Evolutionary conservation across 1,284 basidiomycete genomes (phyloP).

Genomic region (Macrocystidia cucumis): DNA sequence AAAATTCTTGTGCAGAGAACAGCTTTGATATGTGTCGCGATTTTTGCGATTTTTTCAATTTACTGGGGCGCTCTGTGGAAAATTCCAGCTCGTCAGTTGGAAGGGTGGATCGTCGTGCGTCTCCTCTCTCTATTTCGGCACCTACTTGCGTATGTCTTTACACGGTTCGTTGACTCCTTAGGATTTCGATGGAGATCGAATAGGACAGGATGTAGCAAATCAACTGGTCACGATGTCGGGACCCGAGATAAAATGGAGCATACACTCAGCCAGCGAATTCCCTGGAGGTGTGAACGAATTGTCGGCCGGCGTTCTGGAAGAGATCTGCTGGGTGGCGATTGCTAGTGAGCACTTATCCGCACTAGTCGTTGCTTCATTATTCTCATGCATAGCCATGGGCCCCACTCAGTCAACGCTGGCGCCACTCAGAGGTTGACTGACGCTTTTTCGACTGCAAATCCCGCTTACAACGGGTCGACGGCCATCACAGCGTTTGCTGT

Average conservation of each 20-base stretch:
- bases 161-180: constrained; percentile 12
- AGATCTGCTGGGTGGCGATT: constrained; percentile 37
- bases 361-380: not conserved
- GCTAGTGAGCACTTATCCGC: constrained; percentile 21
- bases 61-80: constrained; percentile 43
- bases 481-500: constrained; percentile 25
- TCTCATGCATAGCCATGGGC: not conserved
- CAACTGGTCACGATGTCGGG: constrained; percentile 20
- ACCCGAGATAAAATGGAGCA: constrained; percentile 28
- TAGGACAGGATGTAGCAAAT: constrained; percentile 34
- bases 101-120: constrained; percentile 36
- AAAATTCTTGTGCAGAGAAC: constrained; percentile 23
- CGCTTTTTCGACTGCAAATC: constrained; percentile 20
- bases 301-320: constrained; percentile 25
- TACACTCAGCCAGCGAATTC: constrained; percentile 30
- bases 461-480: constrained; percentile 23
- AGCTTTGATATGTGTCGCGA: constrained; percentile 22
- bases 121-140: not conserved
- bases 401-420: constrained; percentile 28
- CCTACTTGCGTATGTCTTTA: not conserved
- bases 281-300: constrained; percentile 29
- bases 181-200: constrained; percentile 45
- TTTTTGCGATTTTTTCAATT: constrained; percentile 36
- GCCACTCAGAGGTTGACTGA: constrained; percentile 23
- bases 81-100: constrained; percentile 25